These are phyloP conservation scores for Exserohilum rostratum DNA, from an alignment of 2,329 filamentous ascomycete genomes.

Conservation along the genomic window DNA sequence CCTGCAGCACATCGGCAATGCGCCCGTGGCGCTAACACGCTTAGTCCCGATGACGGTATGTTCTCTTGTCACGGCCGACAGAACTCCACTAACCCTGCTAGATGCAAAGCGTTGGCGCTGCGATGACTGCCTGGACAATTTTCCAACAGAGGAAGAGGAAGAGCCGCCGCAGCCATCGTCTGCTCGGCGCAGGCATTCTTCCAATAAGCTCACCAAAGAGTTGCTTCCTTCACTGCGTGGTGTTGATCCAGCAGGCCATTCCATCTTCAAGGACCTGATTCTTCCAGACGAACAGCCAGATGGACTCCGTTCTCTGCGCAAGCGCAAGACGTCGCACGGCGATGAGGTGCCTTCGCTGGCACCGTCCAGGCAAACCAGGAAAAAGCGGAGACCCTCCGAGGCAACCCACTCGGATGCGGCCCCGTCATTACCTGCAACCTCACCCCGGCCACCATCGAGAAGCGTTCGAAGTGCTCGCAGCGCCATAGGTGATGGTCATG, in stretches of 20 bases:
- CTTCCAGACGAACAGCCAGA: slow-evolving; percentile 76
- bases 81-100: slow-evolving; percentile 42
- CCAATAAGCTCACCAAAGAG: slow-evolving; percentile 72
- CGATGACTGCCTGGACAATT: slow-evolving; percentile 61
- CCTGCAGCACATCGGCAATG: slow-evolving; percentile 86
- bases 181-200: slow-evolving; percentile 60
- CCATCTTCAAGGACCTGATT: slow-evolving; percentile 75
- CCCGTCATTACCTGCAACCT: slow-evolving; percentile 36
- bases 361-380: slow-evolving; percentile 49
- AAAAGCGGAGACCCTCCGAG: slow-evolving; percentile 50
- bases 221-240: slow-evolving; percentile 72
- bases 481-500: slow-evolving; percentile 37
- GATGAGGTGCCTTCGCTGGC: slow-evolving; percentile 63
- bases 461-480: slow-evolving; percentile 28
- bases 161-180: slow-evolving; percentile 49
- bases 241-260: slow-evolving; percentile 67
- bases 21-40: slow-evolving; percentile 72
- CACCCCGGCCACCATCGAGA: slow-evolving; percentile 36
- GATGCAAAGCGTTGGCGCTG: slow-evolving; percentile 68
- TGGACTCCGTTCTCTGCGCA: slow-evolving; percentile 77
- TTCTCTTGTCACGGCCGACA: slow-evolving; percentile 24
- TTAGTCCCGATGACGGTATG: slow-evolving; percentile 69
- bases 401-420: slow-evolving; percentile 40
- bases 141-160: slow-evolving; percentile 39
- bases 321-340: slow-evolving; percentile 79